Evolutionary conservation across 495 filamentous ascomycete genomes (phyloP).

Genomic region (Penicillium canescens): DNA sequence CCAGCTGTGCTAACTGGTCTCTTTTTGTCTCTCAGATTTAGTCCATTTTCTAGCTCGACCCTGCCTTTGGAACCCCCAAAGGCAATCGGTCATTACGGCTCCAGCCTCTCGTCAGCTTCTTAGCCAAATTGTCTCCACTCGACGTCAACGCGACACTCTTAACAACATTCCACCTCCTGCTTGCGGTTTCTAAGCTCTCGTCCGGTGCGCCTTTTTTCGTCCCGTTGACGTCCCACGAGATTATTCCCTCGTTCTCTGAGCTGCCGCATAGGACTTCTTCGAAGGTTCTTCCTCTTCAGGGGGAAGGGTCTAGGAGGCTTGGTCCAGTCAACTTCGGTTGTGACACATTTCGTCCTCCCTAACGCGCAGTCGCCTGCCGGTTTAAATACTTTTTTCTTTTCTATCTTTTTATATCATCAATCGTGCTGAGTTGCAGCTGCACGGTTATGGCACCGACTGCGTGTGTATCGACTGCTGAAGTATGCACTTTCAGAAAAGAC

Average conservation of each 20-base stretch:
- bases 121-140: conserved; percentile 76
- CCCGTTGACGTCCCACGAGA: conserved; percentile 53
- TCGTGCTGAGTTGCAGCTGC: conserved; percentile 40
- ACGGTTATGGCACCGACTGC: conserved; percentile 76
- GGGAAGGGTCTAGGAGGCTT: conserved; percentile 39
- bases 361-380: conserved; percentile 53
- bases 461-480: conserved; percentile 52
- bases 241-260: conserved; percentile 64
- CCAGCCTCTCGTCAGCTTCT: conserved; percentile 61
- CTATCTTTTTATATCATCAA: conserved; percentile 17
- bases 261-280: conserved; percentile 98
- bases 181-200: conserved; percentile 57
- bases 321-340: conserved; percentile 72
- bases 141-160: conserved; percentile 61
- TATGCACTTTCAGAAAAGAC: conserved; percentile 43
- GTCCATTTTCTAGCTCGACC: neutral
- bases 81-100: conserved; percentile 69
- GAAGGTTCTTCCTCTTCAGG: conserved; percentile 91
- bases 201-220: conserved; percentile 52
- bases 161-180: conserved; percentile 73
- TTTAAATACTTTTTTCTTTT: conserved; percentile 10
- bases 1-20: neutral
- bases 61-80: conserved; percentile 73
- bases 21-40: conserved; percentile 4
- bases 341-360: conserved; percentile 89